Conservation (phyloP, 2,329 filamentous ascomycete species). For the Coniochaeta sp. region DNA sequence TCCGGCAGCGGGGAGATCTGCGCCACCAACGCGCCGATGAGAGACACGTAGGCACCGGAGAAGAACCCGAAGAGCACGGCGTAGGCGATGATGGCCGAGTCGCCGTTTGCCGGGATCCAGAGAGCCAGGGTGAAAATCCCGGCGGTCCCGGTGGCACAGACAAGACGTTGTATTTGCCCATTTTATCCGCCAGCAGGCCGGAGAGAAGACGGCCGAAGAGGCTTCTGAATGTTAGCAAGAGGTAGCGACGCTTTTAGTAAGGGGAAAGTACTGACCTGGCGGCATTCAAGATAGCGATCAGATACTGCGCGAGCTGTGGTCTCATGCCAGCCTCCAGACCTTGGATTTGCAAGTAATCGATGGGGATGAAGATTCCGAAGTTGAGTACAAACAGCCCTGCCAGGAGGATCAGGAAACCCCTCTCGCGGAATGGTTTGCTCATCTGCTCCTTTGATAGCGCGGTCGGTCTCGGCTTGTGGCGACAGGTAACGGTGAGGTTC, state of each 20-base stretch:
- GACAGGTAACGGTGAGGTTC: conserved; percentile 27
- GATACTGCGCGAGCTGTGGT: conserved; percentile 12
- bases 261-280: conserved; percentile 3
- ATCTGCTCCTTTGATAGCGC: neutral
- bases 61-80: conserved; percentile 18
- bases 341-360: conserved; percentile 16
- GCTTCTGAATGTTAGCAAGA: conserved; percentile 1
- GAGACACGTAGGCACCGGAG: conserved; percentile 18
- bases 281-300: conserved; percentile 18
- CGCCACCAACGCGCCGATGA: conserved; percentile 15
- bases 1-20: conserved; percentile 45
- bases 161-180: conserved; percentile 18
- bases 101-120: conserved; percentile 16
- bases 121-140: conserved; percentile 20
- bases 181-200: conserved; percentile 9
- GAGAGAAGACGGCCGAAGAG: conserved; percentile 10
- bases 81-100: conserved; percentile 13
- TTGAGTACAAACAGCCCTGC: neutral
- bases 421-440: conserved; percentile 1
- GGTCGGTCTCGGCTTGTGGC: conserved; percentile 33
- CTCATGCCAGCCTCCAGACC: conserved; percentile 12
- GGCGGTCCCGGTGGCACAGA: conserved; percentile 32
- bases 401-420: neutral
- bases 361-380: conserved; percentile 5
- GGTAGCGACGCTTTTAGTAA: too few species aligned